phyloP scores from a whole-genome alignment of 352 stramenopile genomes.

The Globisporangium polare region DNA sequence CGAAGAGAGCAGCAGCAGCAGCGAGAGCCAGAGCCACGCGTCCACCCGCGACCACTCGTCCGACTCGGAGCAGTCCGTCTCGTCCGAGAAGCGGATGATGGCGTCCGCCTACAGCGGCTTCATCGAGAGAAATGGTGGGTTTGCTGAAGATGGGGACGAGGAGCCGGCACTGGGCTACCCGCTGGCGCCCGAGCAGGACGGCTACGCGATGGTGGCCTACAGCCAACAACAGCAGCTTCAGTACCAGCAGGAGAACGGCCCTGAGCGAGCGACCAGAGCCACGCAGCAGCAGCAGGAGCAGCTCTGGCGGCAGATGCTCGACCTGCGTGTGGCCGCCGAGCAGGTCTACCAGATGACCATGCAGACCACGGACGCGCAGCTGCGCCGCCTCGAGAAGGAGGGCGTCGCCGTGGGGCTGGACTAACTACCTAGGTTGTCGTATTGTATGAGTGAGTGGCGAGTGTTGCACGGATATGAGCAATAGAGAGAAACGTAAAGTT shows the following conservation, averaged over 20 bases:
- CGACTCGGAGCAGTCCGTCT: conserved; percentile 1
- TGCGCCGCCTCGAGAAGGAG: neutral
- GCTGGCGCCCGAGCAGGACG: neutral
- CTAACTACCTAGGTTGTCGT: no score
- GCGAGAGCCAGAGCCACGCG: neutral
- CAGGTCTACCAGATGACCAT: conserved; percentile 11
- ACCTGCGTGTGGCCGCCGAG: conserved; percentile 6
- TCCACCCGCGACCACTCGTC: conserved; percentile 6
- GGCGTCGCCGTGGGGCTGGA: neutral
- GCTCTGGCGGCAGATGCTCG: conserved; percentile 9
- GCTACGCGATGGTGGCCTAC: neutral
- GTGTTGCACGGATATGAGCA: no score
- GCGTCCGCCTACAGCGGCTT: neutral
- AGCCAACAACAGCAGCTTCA: neutral
- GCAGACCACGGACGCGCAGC: conserved; percentile 3
- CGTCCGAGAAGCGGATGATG: neutral
- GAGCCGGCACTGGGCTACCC: neutral
- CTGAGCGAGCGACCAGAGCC: neutral
- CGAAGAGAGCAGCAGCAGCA: neutral
- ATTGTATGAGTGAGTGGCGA: no score
- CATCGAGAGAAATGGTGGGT: no score
- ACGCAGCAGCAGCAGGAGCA: neutral
- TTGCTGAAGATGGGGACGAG: neutral
- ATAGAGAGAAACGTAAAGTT: neutral
- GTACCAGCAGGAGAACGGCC: neutral